Base-by-base conservation (phyloP, 1,139 yeast genomes). In the Pichia inconspicua region DNA sequence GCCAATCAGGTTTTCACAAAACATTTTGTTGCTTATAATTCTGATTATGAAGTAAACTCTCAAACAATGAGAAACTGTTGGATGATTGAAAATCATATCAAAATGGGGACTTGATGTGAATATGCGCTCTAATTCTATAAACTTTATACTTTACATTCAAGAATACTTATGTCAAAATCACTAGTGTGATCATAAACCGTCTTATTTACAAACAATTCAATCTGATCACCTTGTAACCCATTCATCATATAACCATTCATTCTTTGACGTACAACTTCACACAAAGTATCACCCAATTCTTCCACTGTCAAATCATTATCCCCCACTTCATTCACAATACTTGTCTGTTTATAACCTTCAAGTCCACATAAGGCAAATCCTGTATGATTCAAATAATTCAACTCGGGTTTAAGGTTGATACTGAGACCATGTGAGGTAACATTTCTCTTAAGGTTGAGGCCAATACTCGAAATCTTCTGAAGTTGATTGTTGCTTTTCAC, bases 361-460 rank as follows among this genome's bases (percentile, higher is more conserved):
- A 90, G 70, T 1, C 98, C 98, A 68, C 98, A 94, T 74, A 95
- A 88, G 12, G 80, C 82, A 56, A 86, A 74, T 0, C 75, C 67
- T 1, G 66, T 70, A 27, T 72, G 68, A 53, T 87, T 84, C 60
- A 90, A 75, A 66, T 75, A 86, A 42, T 76, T 73, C 48, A 88
- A 71, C 55, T 89, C 88, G 0, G 96, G 90, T 37, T 62, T 58
- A 2, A 87, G 82, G 61, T 94, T 94, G 43, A 94, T 73, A 0
- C 94, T 88, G 14, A 90, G 73, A 0, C 99, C 98, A 66, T 89
- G 96, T 1, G 94, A 81, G 0, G 97, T 87, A 40, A 94, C 75
- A 15, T 87, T 82, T 51, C 96, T 70, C 54, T 89, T 82, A 19
- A 92, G 82, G 59, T 89, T 89, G 45, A 92, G 78, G 0, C 98